phyloP scores from a whole-genome alignment of 2,329 filamentous ascomycete genomes.

The Colletotrichum godetiae region DNA sequence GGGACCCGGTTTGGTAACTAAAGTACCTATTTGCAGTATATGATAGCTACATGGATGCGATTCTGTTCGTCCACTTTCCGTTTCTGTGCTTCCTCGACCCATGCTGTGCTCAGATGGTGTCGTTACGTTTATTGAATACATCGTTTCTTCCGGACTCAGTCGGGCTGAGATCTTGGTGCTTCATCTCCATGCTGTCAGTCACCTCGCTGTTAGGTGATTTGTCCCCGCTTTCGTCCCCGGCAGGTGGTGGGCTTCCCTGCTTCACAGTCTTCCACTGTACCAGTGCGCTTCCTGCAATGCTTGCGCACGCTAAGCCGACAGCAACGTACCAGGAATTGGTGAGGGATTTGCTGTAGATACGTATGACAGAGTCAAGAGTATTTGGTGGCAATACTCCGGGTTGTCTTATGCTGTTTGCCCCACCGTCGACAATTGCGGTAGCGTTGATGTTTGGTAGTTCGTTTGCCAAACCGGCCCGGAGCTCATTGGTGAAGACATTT shows the following conservation, averaged over 20 bases:
- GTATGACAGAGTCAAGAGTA: background rate
- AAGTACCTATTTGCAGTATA: no score
- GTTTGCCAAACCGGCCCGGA: background rate
- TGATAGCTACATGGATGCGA: no score
- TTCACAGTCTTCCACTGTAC: constrained; percentile 24
- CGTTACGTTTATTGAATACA: constrained; percentile 9
- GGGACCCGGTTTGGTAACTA: no score
- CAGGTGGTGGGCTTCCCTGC: background rate
- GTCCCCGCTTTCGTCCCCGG: background rate
- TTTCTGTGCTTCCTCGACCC: no score
- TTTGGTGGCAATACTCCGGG: background rate
- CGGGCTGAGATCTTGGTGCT: constrained; percentile 5
- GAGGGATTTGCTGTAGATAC: constrained; percentile 13
- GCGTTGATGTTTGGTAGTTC: constrained; percentile 16
- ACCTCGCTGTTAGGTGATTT: background rate
- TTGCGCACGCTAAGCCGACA: constrained; percentile 1
- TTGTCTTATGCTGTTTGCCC: constrained; percentile 15
- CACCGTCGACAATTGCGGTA: constrained; percentile 7
- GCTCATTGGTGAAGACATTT: constrained; percentile 22
- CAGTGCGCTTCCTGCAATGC: constrained; percentile 6
- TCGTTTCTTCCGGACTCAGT: background rate
- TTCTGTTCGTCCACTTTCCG: no score
- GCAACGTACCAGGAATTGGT: constrained; percentile 23
- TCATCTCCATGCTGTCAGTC: background rate
- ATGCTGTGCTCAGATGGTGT: background rate